Evolutionary conservation across 2,329 filamentous ascomycete species (phyloP), one percentile per base, ranked within the genome.

Genomic region (Dactylellina haptotyla): DNA sequence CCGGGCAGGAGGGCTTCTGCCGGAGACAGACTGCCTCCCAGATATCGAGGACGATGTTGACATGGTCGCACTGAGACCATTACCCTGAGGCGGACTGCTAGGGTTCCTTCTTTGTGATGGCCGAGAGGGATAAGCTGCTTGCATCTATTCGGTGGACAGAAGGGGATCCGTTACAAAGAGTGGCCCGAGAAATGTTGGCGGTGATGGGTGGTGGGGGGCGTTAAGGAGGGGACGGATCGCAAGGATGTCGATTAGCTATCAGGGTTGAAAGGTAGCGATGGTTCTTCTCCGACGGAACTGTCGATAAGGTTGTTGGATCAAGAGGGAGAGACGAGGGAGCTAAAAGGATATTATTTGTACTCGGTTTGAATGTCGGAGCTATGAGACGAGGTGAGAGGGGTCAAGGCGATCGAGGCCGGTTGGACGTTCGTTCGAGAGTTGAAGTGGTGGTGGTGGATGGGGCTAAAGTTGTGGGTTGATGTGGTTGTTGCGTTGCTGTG

Each of bases 61-160:
- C 69, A 73, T 73, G 18, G 69, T 66, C 32, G 61, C 64, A 32
- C 46, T 62, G 6, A 73, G 61, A 16, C 69, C 69, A 48, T 73
- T 73, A 39, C 69, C 69, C 20, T 73, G 69, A 25, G 69, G 69
- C 28, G 69, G 69, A 37, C 69, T 73, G 30, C 61, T 56, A 41
- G 46, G 69, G 37, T 45, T 66, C 62, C 69, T 73, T 61, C 69
- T 73, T 28, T 66, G 61, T 61, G 61, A 66, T 30, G 61, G 54
- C 25, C 69, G 39, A 18, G 62, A 65, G 39, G 69, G 64, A 34
- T 66, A 63, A 23, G 25, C 54, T 16, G 69, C 61, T 45, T 73
- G 69, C 69, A 73, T 73, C 53, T 73, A 73, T 73, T 59, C 69
- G 54, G 69, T 59, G 30, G 54, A 34, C 61, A 32, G 37, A 30